phyloP scores from a whole-genome alignment of 1,284 basidiomycete species.

The Ceratobasidium sp. region DNA sequence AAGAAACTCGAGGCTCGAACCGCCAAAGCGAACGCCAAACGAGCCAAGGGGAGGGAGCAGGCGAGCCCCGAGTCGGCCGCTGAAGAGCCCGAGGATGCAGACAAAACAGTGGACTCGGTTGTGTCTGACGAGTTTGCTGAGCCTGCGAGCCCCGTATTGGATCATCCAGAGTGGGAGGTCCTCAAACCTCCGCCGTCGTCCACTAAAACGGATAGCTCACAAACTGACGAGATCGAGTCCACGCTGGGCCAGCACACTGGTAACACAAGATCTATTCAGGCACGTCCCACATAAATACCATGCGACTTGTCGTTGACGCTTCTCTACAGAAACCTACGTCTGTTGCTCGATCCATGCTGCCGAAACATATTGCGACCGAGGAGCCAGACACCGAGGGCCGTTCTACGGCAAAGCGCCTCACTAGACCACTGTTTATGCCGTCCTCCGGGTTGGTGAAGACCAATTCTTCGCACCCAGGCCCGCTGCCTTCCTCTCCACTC shows the following conservation, averaged over 20 bases:
- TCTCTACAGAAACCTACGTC: background rate
- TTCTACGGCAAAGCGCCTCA: background rate
- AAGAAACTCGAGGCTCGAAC: conserved; percentile 17
- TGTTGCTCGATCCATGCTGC: conserved; percentile 4
- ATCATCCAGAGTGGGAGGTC: background rate
- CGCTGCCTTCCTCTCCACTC: conserved; percentile 3
- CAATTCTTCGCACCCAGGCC: conserved; percentile 9
- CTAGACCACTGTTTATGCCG: conserved; percentile 17
- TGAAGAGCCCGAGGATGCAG: background rate
- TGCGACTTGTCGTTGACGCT: background rate
- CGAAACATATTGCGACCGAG: background rate
- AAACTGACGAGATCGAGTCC: conserved; percentile 19
- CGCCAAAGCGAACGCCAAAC: conserved; percentile 22
- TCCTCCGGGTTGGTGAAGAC: conserved; percentile 22
- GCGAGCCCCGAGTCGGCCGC: background rate
- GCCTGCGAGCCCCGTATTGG: background rate
- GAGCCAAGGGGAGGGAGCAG: conserved; percentile 1
- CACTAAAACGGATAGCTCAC: conserved; percentile 5
- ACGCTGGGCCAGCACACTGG: background rate
- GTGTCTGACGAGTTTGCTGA: background rate
- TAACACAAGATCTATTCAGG: background rate
- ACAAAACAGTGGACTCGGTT: background rate
- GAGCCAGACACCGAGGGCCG: background rate
- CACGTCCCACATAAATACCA: background rate
- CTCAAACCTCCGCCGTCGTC: conserved; percentile 3